These are phyloP conservation scores for Myochromella boudieri DNA, from an alignment of 768 basidiomycete species.

Conservation along the genomic window DNA sequence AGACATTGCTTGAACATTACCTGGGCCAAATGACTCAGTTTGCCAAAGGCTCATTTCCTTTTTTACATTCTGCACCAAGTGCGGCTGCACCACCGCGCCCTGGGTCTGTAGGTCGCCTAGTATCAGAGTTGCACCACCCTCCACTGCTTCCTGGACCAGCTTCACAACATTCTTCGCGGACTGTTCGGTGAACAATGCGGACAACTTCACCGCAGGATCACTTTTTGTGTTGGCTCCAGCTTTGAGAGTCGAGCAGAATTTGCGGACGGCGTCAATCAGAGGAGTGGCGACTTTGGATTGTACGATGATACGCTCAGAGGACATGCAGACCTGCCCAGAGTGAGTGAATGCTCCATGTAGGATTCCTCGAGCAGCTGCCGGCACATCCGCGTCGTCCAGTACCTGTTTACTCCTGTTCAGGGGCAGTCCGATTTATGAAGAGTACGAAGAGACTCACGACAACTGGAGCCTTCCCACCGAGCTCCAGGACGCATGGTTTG, in stretches of 20 bases:
- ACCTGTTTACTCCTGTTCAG: slow-evolving; percentile 37
- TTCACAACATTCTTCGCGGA: slow-evolving; percentile 45
- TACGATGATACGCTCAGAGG: slow-evolving; percentile 56
- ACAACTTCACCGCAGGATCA: slow-evolving; percentile 29
- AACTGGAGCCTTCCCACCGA: slow-evolving; percentile 55
- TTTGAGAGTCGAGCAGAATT: slow-evolving; percentile 30
- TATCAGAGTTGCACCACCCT: slow-evolving; percentile 43
- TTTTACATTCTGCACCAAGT: slow-evolving; percentile 46
- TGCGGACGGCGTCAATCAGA: slow-evolving; percentile 34
- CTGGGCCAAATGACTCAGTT: slow-evolving; percentile 63
- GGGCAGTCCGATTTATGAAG: neutral
- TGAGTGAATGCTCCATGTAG: slow-evolving; percentile 41
- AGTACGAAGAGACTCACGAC: slow-evolving; percentile 33
- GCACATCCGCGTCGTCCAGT: slow-evolving; percentile 51
- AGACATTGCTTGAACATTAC: slow-evolving; percentile 22
- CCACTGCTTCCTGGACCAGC: slow-evolving; percentile 44
- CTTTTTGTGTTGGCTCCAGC: slow-evolving; percentile 37
- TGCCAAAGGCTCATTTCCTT: slow-evolving; percentile 55
- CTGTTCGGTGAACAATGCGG: slow-evolving; percentile 41
- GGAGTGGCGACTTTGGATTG: slow-evolving; percentile 37
- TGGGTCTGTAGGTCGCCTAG: slow-evolving; percentile 40
- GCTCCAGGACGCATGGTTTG: slow-evolving; percentile 55
- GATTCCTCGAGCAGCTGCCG: slow-evolving; percentile 51
- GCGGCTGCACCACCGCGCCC: slow-evolving; percentile 49
- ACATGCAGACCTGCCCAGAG: slow-evolving; percentile 61